Evolutionary conservation across 2,329 filamentous ascomycete species (phyloP).

Genomic region (Trichoderma brevicompactum): DNA sequence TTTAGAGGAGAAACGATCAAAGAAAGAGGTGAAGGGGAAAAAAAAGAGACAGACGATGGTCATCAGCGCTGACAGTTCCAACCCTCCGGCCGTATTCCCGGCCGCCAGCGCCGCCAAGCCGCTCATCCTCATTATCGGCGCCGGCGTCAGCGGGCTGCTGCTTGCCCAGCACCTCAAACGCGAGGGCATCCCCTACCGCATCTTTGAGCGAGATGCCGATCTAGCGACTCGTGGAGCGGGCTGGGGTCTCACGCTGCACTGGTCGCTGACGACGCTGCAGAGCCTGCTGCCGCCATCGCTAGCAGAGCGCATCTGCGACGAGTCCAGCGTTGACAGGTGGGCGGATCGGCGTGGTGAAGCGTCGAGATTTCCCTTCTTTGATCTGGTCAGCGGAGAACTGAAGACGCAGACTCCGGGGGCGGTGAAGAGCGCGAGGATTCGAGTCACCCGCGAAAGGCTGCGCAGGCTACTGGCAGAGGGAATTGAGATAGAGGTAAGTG

Average conservation of each 20-base stretch:
- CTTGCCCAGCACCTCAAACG: conserved; percentile 44
- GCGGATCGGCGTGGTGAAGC: conserved; percentile 52
- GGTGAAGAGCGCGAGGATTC: conserved; percentile 49
- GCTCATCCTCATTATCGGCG: conserved; percentile 45
- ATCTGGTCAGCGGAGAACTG: conserved; percentile 55
- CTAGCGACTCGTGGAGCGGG: conserved; percentile 55
- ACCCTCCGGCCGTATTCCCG: background rate
- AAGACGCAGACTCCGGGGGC: conserved; percentile 48
- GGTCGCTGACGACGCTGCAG: conserved; percentile 59
- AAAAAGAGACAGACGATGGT: background rate
- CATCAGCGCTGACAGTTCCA: conserved; percentile 17
- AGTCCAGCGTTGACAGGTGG: conserved; percentile 56
- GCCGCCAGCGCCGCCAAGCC: background rate
- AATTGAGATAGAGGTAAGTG: conserved; percentile 51
- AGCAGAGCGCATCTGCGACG: conserved; percentile 49
- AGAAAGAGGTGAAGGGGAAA: too few relatives aligned
- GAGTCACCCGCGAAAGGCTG: conserved; percentile 54
- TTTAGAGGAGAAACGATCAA: background rate
- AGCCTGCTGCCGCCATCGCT: conserved; percentile 55
- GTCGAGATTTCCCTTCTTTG: conserved; percentile 59
- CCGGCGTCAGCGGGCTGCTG: conserved; percentile 45
- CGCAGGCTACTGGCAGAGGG: conserved; percentile 51
- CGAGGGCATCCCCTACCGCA: conserved; percentile 46
- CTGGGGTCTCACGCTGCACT: conserved; percentile 68
- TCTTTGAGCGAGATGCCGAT: conserved; percentile 59